phyloP scores from a whole-genome alignment of 805 yeast species.

The Blastobotrys muscicola region DNA sequence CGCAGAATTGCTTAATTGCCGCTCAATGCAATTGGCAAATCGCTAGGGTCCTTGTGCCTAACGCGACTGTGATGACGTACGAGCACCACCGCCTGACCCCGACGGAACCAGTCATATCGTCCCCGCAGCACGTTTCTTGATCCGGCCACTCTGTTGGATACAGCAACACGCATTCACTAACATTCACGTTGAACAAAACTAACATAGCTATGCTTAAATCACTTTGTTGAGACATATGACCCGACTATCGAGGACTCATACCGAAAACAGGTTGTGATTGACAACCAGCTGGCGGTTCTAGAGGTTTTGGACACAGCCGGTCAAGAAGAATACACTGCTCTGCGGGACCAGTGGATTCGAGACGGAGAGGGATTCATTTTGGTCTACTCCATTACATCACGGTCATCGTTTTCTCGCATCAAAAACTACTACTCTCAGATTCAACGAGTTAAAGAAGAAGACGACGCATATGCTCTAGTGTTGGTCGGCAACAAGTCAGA shows the following conservation, averaged over 20 bases:
- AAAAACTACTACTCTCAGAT: conserved; percentile 73
- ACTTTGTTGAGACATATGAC: conserved; percentile 94
- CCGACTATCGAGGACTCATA: conserved; percentile 76
- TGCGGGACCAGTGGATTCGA: conserved; percentile 80
- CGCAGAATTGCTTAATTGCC: too few relatives aligned
- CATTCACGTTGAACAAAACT: background rate
- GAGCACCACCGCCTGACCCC: too few relatives aligned
- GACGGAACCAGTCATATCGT: too few relatives aligned
- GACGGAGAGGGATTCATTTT: conserved; percentile 88
- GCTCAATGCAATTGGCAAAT: too few relatives aligned
- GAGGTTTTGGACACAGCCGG: conserved; percentile 96
- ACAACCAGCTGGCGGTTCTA: conserved; percentile 60
- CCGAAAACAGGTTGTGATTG: conserved; percentile 76
- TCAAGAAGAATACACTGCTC: conserved; percentile 69
- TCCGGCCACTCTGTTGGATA: too few relatives aligned
- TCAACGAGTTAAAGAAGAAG: conserved; percentile 56
- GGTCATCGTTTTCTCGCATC: conserved; percentile 78
- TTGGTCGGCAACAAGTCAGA: conserved; percentile 88
- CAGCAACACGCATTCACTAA: background rate
- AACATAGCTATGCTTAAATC: conserved; percentile 47
- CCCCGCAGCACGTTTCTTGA: too few relatives aligned
- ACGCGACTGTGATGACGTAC: too few relatives aligned
- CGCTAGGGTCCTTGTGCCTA: too few relatives aligned
- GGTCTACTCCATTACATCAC: conserved; percentile 81
- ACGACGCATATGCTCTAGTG: conserved; percentile 59